Conservation (phyloP, 305 asterid genomes). For the Rubia peregrina region DNA sequence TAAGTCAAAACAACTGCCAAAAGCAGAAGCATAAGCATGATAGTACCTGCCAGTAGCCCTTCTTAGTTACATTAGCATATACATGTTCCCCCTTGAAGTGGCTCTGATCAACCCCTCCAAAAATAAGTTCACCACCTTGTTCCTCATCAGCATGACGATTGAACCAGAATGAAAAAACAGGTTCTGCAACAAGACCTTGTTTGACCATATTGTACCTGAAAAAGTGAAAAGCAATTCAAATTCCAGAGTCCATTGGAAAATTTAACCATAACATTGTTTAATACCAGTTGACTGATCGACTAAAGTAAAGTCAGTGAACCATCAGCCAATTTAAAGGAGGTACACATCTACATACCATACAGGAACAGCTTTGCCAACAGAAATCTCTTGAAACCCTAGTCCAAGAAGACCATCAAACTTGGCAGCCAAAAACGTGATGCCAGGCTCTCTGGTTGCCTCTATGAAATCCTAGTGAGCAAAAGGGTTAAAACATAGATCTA, state of each 20-base stretch:
- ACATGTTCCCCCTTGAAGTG: slow-evolving; percentile 86
- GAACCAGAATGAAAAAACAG: slow-evolving; percentile 85
- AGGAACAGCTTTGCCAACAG: slow-evolving; percentile 71
- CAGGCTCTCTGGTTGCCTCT: slow-evolving; percentile 81
- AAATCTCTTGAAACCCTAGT: slow-evolving; percentile 83
- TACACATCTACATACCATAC: slow-evolving; percentile 47
- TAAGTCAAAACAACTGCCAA: background rate
- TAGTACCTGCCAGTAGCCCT: slow-evolving; percentile 94
- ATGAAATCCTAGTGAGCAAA: slow-evolving; percentile 50
- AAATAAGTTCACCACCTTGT: slow-evolving; percentile 84
- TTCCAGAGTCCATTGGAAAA: background rate
- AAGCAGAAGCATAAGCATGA: background rate
- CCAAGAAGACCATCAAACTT: slow-evolving; percentile 93
- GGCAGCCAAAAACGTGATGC: slow-evolving; percentile 74
- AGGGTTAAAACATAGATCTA: slow-evolving; percentile 16
- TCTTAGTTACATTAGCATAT: slow-evolving; percentile 71
- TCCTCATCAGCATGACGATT: slow-evolving; percentile 53
- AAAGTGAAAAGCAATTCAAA: background rate
- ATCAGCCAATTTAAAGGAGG: background rate
- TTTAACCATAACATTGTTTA: background rate
- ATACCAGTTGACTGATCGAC: background rate
- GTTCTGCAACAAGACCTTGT: slow-evolving; percentile 69
- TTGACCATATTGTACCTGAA: slow-evolving; percentile 80
- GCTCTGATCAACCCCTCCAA: slow-evolving; percentile 79
- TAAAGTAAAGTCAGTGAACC: background rate